phyloP scores from a whole-genome alignment of 202 grass and related monocot species.

The Alloteropsis angusta region DNA sequence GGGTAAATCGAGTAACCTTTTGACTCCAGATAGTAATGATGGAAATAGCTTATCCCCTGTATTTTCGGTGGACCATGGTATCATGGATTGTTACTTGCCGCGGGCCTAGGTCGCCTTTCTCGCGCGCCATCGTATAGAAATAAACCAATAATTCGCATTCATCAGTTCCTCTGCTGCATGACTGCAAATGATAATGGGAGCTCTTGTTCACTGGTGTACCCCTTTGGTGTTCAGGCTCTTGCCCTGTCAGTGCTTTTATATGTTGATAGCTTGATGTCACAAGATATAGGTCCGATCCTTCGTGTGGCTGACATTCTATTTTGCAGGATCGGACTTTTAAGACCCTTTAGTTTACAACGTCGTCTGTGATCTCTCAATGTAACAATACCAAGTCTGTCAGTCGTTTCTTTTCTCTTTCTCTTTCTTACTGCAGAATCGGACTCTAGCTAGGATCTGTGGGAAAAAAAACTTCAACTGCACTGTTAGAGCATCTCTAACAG shows the following conservation, averaged over 20 bases:
- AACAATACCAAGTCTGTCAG: background rate
- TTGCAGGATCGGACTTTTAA: too few relatives aligned
- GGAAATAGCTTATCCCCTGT: conserved; percentile 22
- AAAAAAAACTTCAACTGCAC: background rate
- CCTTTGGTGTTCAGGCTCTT: background rate
- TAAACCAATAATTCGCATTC: conserved; percentile 11
- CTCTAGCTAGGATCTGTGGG: background rate
- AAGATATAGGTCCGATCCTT: background rate
- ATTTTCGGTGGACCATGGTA: background rate
- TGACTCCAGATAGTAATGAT: conserved; percentile 33
- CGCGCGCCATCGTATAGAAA: conserved; percentile 17
- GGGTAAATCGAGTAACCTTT: conserved; percentile 42
- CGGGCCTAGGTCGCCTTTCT: background rate
- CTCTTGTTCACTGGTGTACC: background rate
- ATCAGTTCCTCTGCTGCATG: background rate
- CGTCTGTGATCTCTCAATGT: background rate
- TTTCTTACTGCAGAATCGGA: background rate
- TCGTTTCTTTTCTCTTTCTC: background rate
- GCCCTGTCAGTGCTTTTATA: background rate
- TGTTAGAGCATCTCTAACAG: background rate
- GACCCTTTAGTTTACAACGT: too few relatives aligned
- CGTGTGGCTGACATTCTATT: too few relatives aligned
- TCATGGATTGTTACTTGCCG: background rate
- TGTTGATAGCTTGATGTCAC: background rate
- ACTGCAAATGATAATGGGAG: background rate